Percentiles rank a stretch among this genome's conserved stretches.
Evolutionary conservation across 1,284 basidiomycete genomes (phyloP).

Genomic region (Neonothopanus nambi): DNA sequence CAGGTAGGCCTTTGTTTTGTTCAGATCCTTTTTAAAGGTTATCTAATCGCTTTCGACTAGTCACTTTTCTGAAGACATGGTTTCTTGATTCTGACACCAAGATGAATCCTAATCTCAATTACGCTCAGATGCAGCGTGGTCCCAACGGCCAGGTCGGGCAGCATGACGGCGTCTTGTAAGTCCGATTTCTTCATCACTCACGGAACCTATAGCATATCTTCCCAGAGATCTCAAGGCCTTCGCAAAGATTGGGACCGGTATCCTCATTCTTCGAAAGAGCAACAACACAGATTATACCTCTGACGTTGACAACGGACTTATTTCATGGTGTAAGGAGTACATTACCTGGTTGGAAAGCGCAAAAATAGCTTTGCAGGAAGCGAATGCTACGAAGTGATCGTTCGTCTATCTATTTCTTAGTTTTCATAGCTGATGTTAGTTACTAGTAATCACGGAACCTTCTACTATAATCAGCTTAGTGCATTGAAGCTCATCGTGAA

Average conservation of each 20-base stretch:
- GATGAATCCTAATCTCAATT: constrained; percentile 73
- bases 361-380: constrained; percentile 49
- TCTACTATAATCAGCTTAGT: too few relatives aligned
- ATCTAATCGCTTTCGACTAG: constrained; percentile 24
- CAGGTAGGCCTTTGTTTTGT: constrained; percentile 28
- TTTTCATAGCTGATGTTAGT: too few relatives aligned
- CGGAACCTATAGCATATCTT: constrained; percentile 15
- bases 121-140: constrained; percentile 65
- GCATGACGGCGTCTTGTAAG: constrained; percentile 60
- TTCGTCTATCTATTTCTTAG: too few relatives aligned
- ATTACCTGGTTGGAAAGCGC: constrained; percentile 58
- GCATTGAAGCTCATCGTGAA: too few relatives aligned
- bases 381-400: too few relatives aligned
- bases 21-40: not conserved
- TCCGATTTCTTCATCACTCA: constrained; percentile 1
- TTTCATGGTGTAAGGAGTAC: constrained; percentile 52
- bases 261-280: constrained; percentile 53
- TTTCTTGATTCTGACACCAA: constrained; percentile 58
- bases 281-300: constrained; percentile 57
- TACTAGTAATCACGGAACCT: too few relatives aligned
- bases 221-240: constrained; percentile 57
- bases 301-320: constrained; percentile 51
- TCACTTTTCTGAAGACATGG: constrained; percentile 52
- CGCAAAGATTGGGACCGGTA: constrained; percentile 59
- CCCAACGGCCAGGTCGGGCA: constrained; percentile 52